These are phyloP conservation scores for Starmerella tilneyi DNA, from an alignment of 805 yeast species.

Conservation along the genomic window DNA sequence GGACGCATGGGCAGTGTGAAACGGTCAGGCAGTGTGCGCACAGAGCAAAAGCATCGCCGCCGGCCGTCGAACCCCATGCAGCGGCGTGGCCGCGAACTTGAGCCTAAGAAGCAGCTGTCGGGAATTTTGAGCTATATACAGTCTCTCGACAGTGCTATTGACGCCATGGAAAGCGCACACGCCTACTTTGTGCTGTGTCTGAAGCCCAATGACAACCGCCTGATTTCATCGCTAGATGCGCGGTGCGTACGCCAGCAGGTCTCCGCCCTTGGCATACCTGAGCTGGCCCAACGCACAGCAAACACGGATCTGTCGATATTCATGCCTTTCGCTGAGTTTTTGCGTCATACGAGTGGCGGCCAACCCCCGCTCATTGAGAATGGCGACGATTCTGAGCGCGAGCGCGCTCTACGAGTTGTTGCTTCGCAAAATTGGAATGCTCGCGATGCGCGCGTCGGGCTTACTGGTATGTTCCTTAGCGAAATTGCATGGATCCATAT, in stretches of 20 bases:
- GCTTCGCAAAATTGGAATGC: constrained; percentile 30
- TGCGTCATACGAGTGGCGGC: constrained; percentile 24
- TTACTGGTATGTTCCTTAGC: constrained; percentile 35
- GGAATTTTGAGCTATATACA: constrained; percentile 17
- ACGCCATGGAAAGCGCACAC: constrained; percentile 33
- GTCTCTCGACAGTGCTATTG: constrained; percentile 32
- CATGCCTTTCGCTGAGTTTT: constrained; percentile 34
- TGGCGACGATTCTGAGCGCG: constrained; percentile 27
- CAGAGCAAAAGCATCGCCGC: constrained; percentile 12
- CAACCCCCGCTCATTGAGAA: constrained; percentile 1
- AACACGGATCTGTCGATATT: constrained; percentile 33
- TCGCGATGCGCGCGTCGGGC: constrained; percentile 34
- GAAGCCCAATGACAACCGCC: constrained; percentile 35
- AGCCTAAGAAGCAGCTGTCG: constrained; percentile 5
- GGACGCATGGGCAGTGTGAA: constrained; percentile 11
- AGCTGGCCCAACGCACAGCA: constrained; percentile 34
- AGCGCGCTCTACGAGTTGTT: constrained; percentile 28
- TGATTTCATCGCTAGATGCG: constrained; percentile 34
- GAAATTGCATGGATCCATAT: constrained; percentile 35
- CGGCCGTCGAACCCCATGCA: constrained; percentile 12
- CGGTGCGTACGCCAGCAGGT: constrained; percentile 37
- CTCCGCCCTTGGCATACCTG: constrained; percentile 35
- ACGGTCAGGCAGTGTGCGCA: constrained; percentile 21
- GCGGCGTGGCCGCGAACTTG: constrained; percentile 9
- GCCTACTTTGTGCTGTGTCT: constrained; percentile 36